Evolutionary conservation across 352 stramenopile species (phyloP).

Genomic region (Phytophthora melonis): DNA sequence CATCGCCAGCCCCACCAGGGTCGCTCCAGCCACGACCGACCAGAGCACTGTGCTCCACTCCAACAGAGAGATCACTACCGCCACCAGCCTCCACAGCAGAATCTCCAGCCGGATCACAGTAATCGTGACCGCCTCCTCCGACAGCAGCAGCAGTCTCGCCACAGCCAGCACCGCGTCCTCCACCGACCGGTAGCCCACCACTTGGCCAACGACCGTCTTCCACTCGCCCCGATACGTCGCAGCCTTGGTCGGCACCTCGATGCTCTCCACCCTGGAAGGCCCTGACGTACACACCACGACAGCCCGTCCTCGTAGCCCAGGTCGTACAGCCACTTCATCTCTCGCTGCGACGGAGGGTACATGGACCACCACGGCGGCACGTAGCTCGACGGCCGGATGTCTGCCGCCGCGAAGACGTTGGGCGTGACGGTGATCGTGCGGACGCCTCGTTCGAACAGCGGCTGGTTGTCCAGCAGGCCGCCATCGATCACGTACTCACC

Average conservation of each 20-base stretch:
- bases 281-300: constrained; percentile 39
- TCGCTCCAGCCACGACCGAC: constrained; percentile 6
- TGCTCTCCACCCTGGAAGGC: constrained; percentile 20
- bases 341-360: constrained; percentile 56
- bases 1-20: constrained; percentile 24
- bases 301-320: constrained; percentile 61
- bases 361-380: constrained; percentile 71
- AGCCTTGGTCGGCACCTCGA: constrained; percentile 42
- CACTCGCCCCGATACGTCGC: constrained; percentile 36
- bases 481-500: constrained; percentile 70
- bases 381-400: constrained; percentile 74
- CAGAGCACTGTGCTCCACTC: constrained; percentile 32
- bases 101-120: constrained; percentile 33
- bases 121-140: constrained; percentile 23
- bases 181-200: constrained; percentile 39
- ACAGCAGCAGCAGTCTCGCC: constrained; percentile 25
- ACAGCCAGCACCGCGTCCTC: constrained; percentile 28
- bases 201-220: constrained; percentile 38
- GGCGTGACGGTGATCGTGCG: constrained; percentile 46
- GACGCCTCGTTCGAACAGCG: constrained; percentile 43
- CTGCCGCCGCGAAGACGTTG: constrained; percentile 44
- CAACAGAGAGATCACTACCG: constrained; percentile 22
- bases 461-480: constrained; percentile 66
- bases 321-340: constrained; percentile 66
- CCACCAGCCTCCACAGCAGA: constrained; percentile 29